phyloP scores from a whole-genome alignment of 2,329 filamentous ascomycete species.

The Colletotrichum abscissum region DNA sequence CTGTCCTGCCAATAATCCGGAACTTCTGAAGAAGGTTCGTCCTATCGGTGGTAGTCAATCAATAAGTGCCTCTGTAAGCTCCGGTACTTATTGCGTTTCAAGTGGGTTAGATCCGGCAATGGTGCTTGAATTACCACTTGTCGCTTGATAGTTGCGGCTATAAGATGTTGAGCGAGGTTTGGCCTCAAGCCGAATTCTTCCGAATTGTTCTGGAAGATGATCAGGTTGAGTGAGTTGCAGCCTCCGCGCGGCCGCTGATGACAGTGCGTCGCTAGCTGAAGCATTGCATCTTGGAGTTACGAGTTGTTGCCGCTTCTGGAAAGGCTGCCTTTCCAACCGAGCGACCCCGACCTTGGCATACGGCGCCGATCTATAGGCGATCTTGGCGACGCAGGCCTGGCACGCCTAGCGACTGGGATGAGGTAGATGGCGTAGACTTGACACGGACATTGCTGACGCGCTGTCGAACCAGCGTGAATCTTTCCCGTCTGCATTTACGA shows the following conservation, averaged over 20 bases:
- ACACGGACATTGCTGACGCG: neutral
- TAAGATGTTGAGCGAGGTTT: neutral
- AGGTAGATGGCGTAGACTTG: neutral
- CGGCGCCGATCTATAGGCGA: neutral
- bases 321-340: neutral
- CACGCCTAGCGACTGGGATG: neutral
- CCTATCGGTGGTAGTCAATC: neutral
- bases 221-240: neutral
- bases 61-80: neutral
- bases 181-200: neutral
- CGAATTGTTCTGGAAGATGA: neutral
- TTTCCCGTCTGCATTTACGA: neutral
- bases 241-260: neutral
- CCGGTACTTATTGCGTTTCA: neutral
- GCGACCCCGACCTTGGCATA: neutral
- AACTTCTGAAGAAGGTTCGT: neutral
- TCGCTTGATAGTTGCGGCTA: neutral
- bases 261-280: neutral
- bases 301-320: neutral
- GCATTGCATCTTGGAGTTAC: too few species aligned
- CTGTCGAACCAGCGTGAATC: neutral
- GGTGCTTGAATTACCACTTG: neutral
- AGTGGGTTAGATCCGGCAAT: neutral
- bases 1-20: neutral
- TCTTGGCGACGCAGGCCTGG: neutral